phyloP scores from a whole-genome alignment of 2,329 filamentous ascomycete genomes.

The Colletotrichum trifolii region DNA sequence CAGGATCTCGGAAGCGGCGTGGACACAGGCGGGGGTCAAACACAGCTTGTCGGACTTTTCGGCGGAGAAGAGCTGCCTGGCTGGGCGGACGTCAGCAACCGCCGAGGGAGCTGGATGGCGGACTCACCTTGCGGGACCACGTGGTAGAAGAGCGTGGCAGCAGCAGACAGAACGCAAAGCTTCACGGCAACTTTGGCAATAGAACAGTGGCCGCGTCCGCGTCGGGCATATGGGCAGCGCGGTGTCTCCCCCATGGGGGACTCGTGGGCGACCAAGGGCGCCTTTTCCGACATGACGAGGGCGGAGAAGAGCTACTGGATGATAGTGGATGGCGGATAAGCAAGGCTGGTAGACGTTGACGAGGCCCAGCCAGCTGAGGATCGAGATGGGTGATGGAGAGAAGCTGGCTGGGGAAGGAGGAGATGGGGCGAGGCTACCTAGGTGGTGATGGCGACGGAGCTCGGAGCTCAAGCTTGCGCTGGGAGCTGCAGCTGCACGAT shows the following conservation, averaged over 20 bases:
- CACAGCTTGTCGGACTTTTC: constrained; percentile 37
- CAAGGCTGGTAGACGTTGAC: neutral
- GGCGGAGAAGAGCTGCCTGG: constrained; percentile 12
- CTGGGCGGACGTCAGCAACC: constrained; percentile 2
- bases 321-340: neutral
- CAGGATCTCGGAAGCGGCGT: constrained; percentile 46
- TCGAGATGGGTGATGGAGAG: constrained; percentile 15
- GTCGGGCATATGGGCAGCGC: constrained; percentile 24
- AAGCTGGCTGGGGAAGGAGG: neutral
- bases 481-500: neutral
- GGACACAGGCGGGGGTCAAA: constrained; percentile 44
- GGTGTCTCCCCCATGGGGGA: neutral
- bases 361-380: constrained; percentile 31
- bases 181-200: constrained; percentile 15
- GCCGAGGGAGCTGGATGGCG: neutral
- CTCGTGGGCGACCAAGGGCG: constrained; percentile 14
- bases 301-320: neutral
- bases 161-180: constrained; percentile 18
- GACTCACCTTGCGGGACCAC: constrained; percentile 19
- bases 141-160: constrained; percentile 22
- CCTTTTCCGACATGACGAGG: constrained; percentile 29
- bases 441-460: constrained; percentile 9
- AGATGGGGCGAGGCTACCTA: constrained; percentile 8
- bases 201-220: constrained; percentile 20
- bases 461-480: constrained; percentile 3